Base-by-base conservation (phyloP, 306 rosid genomes). In the Quercus cerris region DNA sequence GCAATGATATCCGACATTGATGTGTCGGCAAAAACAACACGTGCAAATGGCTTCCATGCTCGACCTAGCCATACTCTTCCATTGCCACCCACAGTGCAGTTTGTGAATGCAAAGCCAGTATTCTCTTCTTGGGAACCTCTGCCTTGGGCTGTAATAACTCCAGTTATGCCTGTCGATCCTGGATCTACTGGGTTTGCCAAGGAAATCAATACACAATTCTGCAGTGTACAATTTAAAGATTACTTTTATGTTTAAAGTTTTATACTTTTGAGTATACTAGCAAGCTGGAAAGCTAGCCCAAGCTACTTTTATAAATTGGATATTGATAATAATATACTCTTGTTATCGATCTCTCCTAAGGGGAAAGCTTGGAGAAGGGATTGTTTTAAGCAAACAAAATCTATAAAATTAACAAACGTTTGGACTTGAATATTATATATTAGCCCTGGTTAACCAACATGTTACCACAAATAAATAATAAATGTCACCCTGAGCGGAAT, bases 31-130 rank as follows among this genome's bases (percentile, higher is more conserved):
- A 92, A 94, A 52, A 92, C 82, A 30, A 89, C 97, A 28, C 97
- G 94, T 4, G 98, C 88, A 62, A 85, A 94, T 3, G 97, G 93
- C 59, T 97, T 81, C 98, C 98, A 92, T 72, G 98, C 98, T n/a
- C 98, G 76, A 41, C 98, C 97, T 33, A 94, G 80, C 98, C 91
- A 94, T 64, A 92, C 86, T 83, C 97, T 91, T 5, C 98, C 97
- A 9, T 72, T 79, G 17, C 98, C 98, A 41, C 97, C 98, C 1
- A 94, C 78, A 17, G 33, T 69, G 74, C 98, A 87, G 77, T 89
- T 94, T 31, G 88, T 85, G 76, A 94, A 94, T 25, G 75, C 85
- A 78, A 82, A 94, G 17, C 97, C 98, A 6, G 97, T 91, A 63
- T 91, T 91, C 19, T 94, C 97, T 31, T 89, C 92, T 35, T 46